Base-by-base conservation (phyloP, 306 rosid genomes). In the Hippophae tibetana region DNA sequence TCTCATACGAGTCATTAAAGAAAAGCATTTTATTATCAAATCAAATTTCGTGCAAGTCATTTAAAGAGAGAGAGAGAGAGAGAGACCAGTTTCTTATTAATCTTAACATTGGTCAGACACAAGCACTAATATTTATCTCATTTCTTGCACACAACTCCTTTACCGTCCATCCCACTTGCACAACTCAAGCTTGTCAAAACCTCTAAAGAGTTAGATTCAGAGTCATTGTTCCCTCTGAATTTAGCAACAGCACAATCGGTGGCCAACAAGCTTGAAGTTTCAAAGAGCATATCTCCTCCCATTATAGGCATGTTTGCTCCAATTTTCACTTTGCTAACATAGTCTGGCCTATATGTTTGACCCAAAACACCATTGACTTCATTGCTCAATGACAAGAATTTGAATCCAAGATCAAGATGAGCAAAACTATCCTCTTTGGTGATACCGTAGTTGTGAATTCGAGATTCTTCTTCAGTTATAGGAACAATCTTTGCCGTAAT, bases 331-430 rank as follows among this genome's bases (percentile, higher is more conserved):
- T 60, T 42, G 57, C 87, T 84, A 64, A 48, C 70, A 10, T 87
- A 79, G 7, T 60, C 61, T 7, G 73, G 73, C 1, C 68, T 63
- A n/a, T 87, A 87, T 0, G 93, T 84, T 61, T 87, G 89, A 1
- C 87, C 89, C 79, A 87, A 72, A 13, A 84, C 79, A 0, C 93
- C 85, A 42, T 73, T 69, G 49, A 84, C 85, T 63, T 75, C 44
- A 1, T 57, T 54, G 43, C 81, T 82, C 31, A 84, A 8, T 3
- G 74, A 74, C 7, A 64, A 79, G 74, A 87, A 82, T 70, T 78
- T 81, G 71, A 87, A 84, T 0, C 89, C 74, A 2, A 87, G 63
- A 45, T 87, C 93, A 46, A 80, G 84, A 45, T 84, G 93, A 6
- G 89, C 89, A 47, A 84, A 75, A 1, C 72, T 67, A 7, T 84